Evolutionary conservation across 2,329 filamentous ascomycete species (phyloP), one percentile per base, ranked within the genome.

Genomic region (Rutstroemia sp.): DNA sequence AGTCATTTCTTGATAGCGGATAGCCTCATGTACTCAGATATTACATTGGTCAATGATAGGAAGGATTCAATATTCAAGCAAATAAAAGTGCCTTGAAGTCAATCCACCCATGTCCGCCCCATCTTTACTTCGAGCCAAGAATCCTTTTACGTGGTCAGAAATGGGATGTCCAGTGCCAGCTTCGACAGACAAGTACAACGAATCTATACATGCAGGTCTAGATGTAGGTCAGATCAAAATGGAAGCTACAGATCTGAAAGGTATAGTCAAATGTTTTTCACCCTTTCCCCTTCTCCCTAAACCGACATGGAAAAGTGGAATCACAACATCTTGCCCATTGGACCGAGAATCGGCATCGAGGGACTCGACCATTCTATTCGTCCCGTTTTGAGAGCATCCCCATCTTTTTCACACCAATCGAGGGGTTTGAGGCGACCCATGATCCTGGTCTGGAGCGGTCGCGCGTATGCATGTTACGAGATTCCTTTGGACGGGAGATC

Each of bases 1-100:
- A 51, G 19, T 56, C 53, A 52, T 52, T 52, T 23, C 23, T 23
- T 52, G 53, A 52, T 23, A 56, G 53, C 53, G 38, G 47, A 54
- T 56, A 44, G 38, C 27, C 49, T 55, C 12, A 44, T 51, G 46
- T 55, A 55, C 18, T 42, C 25, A 37, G 25, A 41, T 48, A 49
- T 44, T 25, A 54, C 16, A 49, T 34, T 30, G 52, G 52, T 49
- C 52, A 54, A 54, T 49, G 21, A 46, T 21, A 54, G 10, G 30
- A 16, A 54, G 25, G 38, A 18, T 25, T 47, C 47, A 9, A 12
- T 4, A n/a, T 41, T 30, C n/a, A 19, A 54, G 19, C 44, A 49
- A 49, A 54, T 49, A 5, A 49, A 10, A 49, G 27, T 49, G 30
- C 45, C 16, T 54, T 14, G 14, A 49, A 23, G 45, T 27, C 21